Percentiles rank a stretch among this genome's conserved stretches.
phyloP scores from a whole-genome alignment of 805 yeast genomes.

The Sugiyamaella floridensis region DNA sequence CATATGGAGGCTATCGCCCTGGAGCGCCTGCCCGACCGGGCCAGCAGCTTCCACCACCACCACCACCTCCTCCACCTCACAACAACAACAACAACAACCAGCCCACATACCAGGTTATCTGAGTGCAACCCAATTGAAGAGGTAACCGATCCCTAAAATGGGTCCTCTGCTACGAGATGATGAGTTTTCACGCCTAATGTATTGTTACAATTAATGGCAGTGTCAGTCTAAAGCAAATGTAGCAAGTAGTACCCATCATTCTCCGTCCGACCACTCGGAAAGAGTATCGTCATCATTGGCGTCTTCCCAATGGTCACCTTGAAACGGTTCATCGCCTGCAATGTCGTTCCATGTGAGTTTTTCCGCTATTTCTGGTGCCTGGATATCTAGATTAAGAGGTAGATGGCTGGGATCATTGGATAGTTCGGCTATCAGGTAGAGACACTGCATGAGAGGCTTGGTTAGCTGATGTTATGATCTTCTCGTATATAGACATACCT shows the following conservation, averaged over 20 bases:
- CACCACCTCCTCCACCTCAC: slow-evolving; percentile 6
- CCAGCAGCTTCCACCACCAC: slow-evolving; percentile 1
- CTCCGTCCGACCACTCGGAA: slow-evolving; percentile 7
- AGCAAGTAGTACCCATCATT: not conserved
- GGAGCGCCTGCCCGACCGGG: not conserved
- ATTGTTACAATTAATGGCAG: not conserved
- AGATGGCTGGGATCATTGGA: not conserved
- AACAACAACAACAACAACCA: slow-evolving; percentile 1
- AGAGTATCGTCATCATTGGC: slow-evolving; percentile 2
- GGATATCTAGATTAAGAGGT: not conserved
- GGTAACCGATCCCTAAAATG: too few species aligned
- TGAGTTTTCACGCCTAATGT: too few species aligned
- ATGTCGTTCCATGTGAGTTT: slow-evolving; percentile 23
- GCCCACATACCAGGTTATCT: not conserved
- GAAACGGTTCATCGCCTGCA: slow-evolving; percentile 24
- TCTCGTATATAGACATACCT: slow-evolving; percentile 13
- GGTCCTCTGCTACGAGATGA: too few species aligned
- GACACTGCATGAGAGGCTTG: not conserved
- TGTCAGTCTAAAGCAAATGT: slow-evolving; percentile 1
- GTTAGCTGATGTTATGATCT: not conserved
- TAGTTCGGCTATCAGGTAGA: slow-evolving; percentile 1
- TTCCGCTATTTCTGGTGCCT: not conserved
- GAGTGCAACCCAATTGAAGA: too few species aligned
- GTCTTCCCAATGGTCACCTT: slow-evolving; percentile 27
- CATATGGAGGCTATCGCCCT: not conserved